These are phyloP conservation scores for Pseudozyma hubeiensis DNA, from an alignment of 1,284 basidiomycete genomes.

Conservation along the genomic window DNA sequence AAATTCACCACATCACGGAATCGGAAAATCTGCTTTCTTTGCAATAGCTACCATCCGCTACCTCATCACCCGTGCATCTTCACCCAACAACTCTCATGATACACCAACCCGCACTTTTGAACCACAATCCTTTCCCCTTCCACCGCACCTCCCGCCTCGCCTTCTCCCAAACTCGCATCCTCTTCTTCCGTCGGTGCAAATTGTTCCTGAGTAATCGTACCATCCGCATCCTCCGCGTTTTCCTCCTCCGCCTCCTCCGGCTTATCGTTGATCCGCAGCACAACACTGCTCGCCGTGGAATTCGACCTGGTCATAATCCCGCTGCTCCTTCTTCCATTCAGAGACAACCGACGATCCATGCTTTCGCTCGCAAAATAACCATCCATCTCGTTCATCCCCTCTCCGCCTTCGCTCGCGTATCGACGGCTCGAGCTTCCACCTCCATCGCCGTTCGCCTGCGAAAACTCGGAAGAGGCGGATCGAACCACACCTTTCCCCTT, in stretches of 20 bases:
- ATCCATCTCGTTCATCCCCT: constrained; percentile 19
- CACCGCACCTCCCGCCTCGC: constrained; percentile 3
- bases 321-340: constrained; percentile 5
- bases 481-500: constrained; percentile 50
- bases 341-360: constrained; percentile 3
- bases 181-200: constrained; percentile 1
- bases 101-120: constrained; percentile 35
- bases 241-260: background rate
- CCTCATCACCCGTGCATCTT: background rate
- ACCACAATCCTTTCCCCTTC: constrained; percentile 37
- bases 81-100: constrained; percentile 40
- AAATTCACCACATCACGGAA: too few species aligned
- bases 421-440: constrained; percentile 1
- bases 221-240: constrained; percentile 32
- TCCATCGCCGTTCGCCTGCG: constrained; percentile 1
- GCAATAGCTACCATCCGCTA: background rate
- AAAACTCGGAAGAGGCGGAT: constrained; percentile 25
- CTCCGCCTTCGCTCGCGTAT: constrained; percentile 7
- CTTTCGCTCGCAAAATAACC: constrained; percentile 28
- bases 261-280: constrained; percentile 39
- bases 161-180: background rate
- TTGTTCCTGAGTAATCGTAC: constrained; percentile 26
- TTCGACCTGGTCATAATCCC: constrained; percentile 26
- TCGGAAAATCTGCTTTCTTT: background rate
- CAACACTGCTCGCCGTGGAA: constrained; percentile 22